A percentile compares a stretch with the other conserved stretches of the same genome.
These are phyloP conservation scores for Pseudohyphozyma bogoriensis DNA, from an alignment of 768 basidiomycete genomes.

Conservation along the genomic window DNA sequence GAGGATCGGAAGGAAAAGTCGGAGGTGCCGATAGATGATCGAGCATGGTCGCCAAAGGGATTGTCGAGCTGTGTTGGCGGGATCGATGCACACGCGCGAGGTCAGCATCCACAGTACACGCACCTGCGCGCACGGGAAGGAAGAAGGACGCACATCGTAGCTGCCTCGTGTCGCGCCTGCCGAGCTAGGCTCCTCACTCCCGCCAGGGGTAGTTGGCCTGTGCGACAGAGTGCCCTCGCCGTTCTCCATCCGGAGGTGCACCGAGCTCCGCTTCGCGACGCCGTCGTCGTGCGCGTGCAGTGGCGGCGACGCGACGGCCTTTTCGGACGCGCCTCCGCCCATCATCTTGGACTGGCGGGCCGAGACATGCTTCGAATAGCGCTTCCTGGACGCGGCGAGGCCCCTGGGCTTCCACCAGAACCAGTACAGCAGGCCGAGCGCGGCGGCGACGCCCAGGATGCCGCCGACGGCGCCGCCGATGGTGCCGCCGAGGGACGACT, in stretches of 20 bases:
- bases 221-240: not conserved
- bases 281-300: not conserved
- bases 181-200: not conserved
- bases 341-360: slow-evolving; percentile 16
- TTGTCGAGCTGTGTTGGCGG: slow-evolving; percentile 17
- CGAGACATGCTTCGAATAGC: slow-evolving; percentile 19
- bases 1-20: slow-evolving; percentile 35
- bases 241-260: slow-evolving; percentile 16
- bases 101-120: too few species aligned
- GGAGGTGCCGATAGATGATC: slow-evolving; percentile 26
- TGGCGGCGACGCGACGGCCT: not conserved
- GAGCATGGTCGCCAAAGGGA: slow-evolving; percentile 31
- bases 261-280: slow-evolving; percentile 18
- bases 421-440: slow-evolving; percentile 26
- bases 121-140: too few species aligned
- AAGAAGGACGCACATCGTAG: not conserved
- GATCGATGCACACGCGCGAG: too few species aligned
- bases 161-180: not conserved
- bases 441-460: slow-evolving; percentile 22
- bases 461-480: slow-evolving; percentile 32
- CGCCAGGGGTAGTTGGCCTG: not conserved
- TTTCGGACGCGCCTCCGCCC: not conserved
- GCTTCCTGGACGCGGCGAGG: slow-evolving; percentile 11
- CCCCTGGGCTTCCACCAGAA: slow-evolving; percentile 32
- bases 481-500: slow-evolving; percentile 13